These are phyloP conservation scores for Arthrobotrys sphaeroides DNA, from an alignment of 2,329 filamentous ascomycete species.

Conservation along the genomic window DNA sequence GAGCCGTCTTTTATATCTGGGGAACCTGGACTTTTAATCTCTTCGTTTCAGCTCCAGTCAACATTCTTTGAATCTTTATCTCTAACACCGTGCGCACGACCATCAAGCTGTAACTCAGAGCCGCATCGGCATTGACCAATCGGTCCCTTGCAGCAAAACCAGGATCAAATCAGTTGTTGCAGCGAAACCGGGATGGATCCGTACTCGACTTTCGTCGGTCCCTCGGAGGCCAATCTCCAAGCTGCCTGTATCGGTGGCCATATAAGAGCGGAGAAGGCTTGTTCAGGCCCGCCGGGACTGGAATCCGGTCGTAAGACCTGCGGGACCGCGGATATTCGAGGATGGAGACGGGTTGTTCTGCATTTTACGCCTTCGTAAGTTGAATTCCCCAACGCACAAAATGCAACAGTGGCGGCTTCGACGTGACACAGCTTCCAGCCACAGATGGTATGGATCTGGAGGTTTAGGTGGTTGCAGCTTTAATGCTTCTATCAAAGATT, in stretches of 20 bases:
- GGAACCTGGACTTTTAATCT: neutral
- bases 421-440: too few relatives aligned
- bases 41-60: too few relatives aligned
- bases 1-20: neutral
- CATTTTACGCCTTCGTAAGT: constrained; percentile 69
- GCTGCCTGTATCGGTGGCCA: neutral
- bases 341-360: constrained; percentile 65
- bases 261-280: neutral
- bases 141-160: constrained; percentile 15
- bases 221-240: constrained; percentile 20
- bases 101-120: neutral
- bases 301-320: constrained; percentile 16
- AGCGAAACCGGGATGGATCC: constrained; percentile 18
- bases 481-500: neutral
- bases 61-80: neutral
- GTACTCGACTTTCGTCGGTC: constrained; percentile 31
- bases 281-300: constrained; percentile 2
- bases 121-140: neutral
- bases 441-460: too few relatives aligned
- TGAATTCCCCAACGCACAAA: constrained; percentile 53
- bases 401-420: too few relatives aligned
- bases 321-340: constrained; percentile 52
- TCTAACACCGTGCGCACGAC: neutral
- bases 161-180: constrained; percentile 1
- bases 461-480: too few relatives aligned